Base-by-base conservation (phyloP, 2,329 filamentous ascomycete genomes). In the Phaeosphaeria sp. region DNA sequence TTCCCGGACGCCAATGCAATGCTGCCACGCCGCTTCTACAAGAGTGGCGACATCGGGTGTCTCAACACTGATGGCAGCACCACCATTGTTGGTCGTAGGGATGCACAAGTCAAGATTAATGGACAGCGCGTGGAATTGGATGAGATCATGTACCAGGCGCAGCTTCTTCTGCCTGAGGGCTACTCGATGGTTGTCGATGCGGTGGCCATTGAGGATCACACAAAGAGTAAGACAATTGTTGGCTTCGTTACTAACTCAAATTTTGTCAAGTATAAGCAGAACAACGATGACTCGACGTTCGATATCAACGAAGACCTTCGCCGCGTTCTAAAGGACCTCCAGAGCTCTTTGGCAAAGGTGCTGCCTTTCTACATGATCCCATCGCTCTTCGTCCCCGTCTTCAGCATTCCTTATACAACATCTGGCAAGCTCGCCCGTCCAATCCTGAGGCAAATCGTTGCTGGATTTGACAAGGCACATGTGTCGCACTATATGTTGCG, bases 301-400 rank as follows among this genome's bases (percentile, higher is more conserved):
- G 56, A 56, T 22, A 57, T 62, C 21, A 48, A 60, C 13, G 56
- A 63, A 20, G 47, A 53, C 6, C 55, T 59, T 11, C 51, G 60
- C 33, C 48, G 50, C 21, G 47, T 62, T 7, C 46, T 66, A n/a
- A 58, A 59, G 22, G 52, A 52, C 9, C 39, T 44, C 20, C 39
- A 52, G n/a, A 52, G n/a, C 42, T 63, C 55, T 21, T 55, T 63
- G 20, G 52, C 57, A 25, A 59, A 66, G 36, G 52, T 57, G n/a
- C 51, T 79, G 10, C 77, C 78, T 0, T 62, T 68, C 23, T 74
- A 75, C 56, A 78, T 80, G 77, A 73, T 79, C 48, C 78, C 79
- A 9, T 72, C 73, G n/a, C 62, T 76, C 1, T 78, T 77, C 49
- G 73, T 80, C 44, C 76, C 76, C 1, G 54, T 80, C 7, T 64